Evolutionary conservation across 2,329 filamentous ascomycete genomes (phyloP).

Genomic region (Xylariaceae sp.): DNA sequence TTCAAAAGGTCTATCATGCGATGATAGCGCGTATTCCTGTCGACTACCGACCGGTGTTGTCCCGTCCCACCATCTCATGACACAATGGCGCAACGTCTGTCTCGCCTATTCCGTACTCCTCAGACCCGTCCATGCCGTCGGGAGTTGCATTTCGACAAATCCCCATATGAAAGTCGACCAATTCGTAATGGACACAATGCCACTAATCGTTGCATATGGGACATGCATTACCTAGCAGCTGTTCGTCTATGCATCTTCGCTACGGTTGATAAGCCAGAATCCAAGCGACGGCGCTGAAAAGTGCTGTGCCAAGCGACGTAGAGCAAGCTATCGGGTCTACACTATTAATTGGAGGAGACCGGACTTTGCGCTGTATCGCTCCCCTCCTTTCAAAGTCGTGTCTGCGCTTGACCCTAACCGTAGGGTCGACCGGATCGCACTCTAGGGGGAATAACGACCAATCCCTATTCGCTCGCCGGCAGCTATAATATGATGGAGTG

Average conservation of each 20-base stretch:
- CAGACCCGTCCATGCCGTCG: background rate
- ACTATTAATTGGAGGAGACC: background rate
- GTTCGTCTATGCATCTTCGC: slow-evolving; percentile 1
- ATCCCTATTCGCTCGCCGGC: slow-evolving; percentile 5
- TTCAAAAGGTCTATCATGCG: background rate
- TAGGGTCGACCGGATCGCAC: slow-evolving; percentile 5
- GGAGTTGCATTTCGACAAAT: background rate
- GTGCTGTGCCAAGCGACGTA: slow-evolving; percentile 5
- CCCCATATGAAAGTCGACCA: background rate
- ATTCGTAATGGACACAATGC: slow-evolving; percentile 9
- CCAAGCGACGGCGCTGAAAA: background rate
- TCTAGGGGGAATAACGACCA: slow-evolving; percentile 8
- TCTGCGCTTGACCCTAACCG: background rate
- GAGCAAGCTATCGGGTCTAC: slow-evolving; percentile 9
- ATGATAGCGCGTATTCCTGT: background rate
- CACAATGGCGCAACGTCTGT: background rate
- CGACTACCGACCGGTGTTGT: background rate
- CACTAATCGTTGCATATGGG: background rate
- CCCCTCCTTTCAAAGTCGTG: background rate
- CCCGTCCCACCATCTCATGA: background rate
- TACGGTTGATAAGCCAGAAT: slow-evolving; percentile 1
- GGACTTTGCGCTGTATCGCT: slow-evolving; percentile 4
- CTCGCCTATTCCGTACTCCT: background rate
- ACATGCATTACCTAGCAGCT: background rate
- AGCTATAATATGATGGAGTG: background rate